Evolutionary conservation across 345 rosid genomes (phyloP).

Genomic region (Acer negundo): DNA sequence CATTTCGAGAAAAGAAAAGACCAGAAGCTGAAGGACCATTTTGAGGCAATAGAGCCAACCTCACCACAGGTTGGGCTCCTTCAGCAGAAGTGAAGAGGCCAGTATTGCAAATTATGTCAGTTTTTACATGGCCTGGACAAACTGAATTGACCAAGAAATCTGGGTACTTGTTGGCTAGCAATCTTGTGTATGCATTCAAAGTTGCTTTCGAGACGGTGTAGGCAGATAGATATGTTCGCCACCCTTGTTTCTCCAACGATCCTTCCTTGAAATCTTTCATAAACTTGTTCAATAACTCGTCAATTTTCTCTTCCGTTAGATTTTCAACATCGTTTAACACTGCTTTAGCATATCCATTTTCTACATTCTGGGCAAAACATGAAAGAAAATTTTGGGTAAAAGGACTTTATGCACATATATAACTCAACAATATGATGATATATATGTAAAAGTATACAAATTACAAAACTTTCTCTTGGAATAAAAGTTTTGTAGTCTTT

Average conservation of each 20-base stretch:
- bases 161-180: conserved; percentile 35
- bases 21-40: conserved; percentile 46
- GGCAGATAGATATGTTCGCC: conserved; percentile 33
- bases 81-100: conserved; percentile 29
- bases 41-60: conserved; percentile 32
- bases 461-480: not conserved
- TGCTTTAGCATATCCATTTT: conserved; percentile 26
- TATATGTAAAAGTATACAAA: no score
- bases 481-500: not conserved
- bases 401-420: not conserved
- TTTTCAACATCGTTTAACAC: conserved; percentile 25
- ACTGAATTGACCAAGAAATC: conserved; percentile 30
- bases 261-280: conserved; percentile 36
- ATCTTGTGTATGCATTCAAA: conserved; percentile 38
- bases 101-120: conserved; percentile 29
- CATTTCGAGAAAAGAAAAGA: conserved; percentile 23
- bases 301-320: conserved; percentile 36
- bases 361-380: conserved; percentile 24
- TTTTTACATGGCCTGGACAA: conserved; percentile 40
- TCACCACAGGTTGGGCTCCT: conserved; percentile 37
- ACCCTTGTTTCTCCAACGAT: conserved; percentile 26
- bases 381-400: not conserved
- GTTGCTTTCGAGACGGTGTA: conserved; percentile 34
- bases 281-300: conserved; percentile 29
- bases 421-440: no score